Percentiles rank a stretch among this genome's conserved stretches.
These are phyloP conservation scores for Penicillium aurantiogriseum DNA, from an alignment of 2,329 filamentous ascomycete species.

Conservation along the genomic window DNA sequence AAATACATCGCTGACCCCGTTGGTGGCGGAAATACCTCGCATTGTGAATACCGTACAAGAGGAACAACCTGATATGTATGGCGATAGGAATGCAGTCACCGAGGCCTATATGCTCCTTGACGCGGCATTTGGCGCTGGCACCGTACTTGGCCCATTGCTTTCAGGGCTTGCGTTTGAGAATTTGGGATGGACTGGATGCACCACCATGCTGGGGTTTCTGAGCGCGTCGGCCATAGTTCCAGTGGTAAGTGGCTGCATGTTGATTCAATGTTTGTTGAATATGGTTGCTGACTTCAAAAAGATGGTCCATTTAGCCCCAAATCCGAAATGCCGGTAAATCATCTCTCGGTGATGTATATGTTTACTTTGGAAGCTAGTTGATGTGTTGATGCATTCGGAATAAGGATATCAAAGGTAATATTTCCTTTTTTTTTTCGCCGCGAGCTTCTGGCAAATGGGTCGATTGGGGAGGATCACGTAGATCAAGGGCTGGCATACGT, in stretches of 20 bases:
- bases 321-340: not conserved
- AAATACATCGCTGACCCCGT: slow-evolving; percentile 2
- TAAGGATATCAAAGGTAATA: not conserved
- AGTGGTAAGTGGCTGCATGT: not conserved
- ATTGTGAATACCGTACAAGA: not conserved
- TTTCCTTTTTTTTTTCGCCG: too few relatives aligned
- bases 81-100: not conserved
- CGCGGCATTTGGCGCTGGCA: slow-evolving; percentile 8
- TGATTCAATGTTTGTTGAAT: too few relatives aligned
- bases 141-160: slow-evolving; percentile 1
- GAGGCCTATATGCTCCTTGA: slow-evolving; percentile 14
- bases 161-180: not conserved
- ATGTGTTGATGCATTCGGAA: not conserved
- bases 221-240: slow-evolving; percentile 3
- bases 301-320: not conserved
- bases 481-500: too few relatives aligned
- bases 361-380: not conserved
- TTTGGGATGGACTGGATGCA: slow-evolving; percentile 6
- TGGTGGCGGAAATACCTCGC: slow-evolving; percentile 7
- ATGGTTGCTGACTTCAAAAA: not conserved
- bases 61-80: slow-evolving; percentile 1
- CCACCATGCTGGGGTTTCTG: not conserved
- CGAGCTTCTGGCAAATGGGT: not conserved
- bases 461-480: not conserved
- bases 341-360: not conserved